These are phyloP conservation scores for Haplosporangium sp. DNA, from an alignment of 371 early-diverging fungal species.

Conservation along the genomic window DNA sequence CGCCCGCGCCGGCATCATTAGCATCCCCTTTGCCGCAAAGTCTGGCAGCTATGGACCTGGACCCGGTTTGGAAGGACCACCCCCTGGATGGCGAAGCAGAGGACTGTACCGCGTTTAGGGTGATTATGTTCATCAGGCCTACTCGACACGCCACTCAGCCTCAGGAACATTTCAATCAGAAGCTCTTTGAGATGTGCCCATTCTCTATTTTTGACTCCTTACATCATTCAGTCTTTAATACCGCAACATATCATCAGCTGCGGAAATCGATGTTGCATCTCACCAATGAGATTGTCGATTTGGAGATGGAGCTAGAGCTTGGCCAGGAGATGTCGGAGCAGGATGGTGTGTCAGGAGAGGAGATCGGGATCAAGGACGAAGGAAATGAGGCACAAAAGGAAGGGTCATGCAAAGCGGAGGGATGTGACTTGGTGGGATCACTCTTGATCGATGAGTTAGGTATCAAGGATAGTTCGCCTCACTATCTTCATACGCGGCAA, in stretches of 20 bases:
- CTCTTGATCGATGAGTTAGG: conserved; percentile 20
- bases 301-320: conserved; percentile 29
- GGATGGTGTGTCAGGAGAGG: neutral
- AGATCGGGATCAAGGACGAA: neutral
- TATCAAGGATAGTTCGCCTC: conserved; percentile 23
- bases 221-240: conserved; percentile 48
- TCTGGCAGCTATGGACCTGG: conserved; percentile 36
- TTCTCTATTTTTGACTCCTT: conserved; percentile 48
- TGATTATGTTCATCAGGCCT: conserved; percentile 46
- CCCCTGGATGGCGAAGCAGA: neutral
- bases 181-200: conserved; percentile 32
- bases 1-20: neutral
- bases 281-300: conserved; percentile 39
- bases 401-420: neutral
- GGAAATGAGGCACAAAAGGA: neutral
- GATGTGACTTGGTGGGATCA: conserved; percentile 5
- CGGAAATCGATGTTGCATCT: conserved; percentile 37
- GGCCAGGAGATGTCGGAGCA: conserved; percentile 10
- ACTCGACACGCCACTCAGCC: conserved; percentile 42
- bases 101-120: conserved; percentile 13
- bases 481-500: conserved; percentile 8
- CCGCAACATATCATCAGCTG: conserved; percentile 32
- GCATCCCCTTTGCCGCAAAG: conserved; percentile 5
- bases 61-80: conserved; percentile 25
- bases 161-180: conserved; percentile 26